A percentile compares a stretch with the other conserved stretches of the same genome.
These are phyloP conservation scores for Colletotrichum sp. DNA, from an alignment of 2,329 filamentous ascomycete genomes.

Conservation along the genomic window DNA sequence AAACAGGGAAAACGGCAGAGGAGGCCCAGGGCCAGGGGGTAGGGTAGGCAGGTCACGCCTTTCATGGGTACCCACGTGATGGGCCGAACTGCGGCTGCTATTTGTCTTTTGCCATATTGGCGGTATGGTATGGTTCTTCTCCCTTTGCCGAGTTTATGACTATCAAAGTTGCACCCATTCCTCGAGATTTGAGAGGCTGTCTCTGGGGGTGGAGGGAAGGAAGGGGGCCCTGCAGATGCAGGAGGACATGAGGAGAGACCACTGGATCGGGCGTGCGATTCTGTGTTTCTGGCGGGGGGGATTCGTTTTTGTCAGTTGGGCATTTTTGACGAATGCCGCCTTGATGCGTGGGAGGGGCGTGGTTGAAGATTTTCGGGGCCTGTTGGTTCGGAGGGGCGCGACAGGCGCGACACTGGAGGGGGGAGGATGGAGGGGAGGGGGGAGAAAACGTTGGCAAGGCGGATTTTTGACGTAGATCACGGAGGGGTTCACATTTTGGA, in stretches of 20 bases:
- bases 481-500: neutral
- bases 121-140: neutral
- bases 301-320: neutral
- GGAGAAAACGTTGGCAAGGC: neutral
- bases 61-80: constrained; percentile 14
- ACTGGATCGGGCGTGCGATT: constrained; percentile 10
- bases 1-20: neutral
- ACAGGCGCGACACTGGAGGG: neutral
- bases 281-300: neutral
- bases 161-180: neutral
- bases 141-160: neutral
- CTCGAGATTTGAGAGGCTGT: neutral
- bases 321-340: neutral
- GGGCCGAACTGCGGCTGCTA: constrained; percentile 4
- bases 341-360: neutral
- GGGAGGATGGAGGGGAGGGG: neutral
- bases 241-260: neutral
- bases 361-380: neutral
- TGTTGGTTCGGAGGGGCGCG: constrained; percentile 7
- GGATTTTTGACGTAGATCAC: constrained; percentile 8
- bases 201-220: neutral
- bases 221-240: neutral
- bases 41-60: neutral
- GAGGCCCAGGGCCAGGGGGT: neutral
- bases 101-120: neutral